A percentile compares a stretch with the other conserved stretches of the same genome.
Evolutionary conservation across 1,139 yeast species (phyloP).

Genomic region (Meyerozyma sp.): DNA sequence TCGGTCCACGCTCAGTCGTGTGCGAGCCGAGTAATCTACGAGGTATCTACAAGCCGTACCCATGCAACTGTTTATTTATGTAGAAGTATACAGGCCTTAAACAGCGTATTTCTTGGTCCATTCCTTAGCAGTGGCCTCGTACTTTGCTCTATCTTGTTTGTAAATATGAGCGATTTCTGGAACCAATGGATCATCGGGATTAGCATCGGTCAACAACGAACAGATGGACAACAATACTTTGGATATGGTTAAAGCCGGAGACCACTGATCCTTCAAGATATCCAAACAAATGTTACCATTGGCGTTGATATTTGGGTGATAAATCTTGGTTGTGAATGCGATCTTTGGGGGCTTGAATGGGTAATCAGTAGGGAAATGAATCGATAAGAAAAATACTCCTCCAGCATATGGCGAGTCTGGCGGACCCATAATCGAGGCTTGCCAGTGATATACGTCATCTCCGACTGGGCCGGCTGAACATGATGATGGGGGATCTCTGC

Average conservation of each 20-base stretch:
- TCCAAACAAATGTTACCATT: constrained; percentile 86
- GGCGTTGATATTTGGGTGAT: constrained; percentile 86
- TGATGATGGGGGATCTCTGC: constrained; percentile 96
- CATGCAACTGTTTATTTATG: constrained; percentile 1
- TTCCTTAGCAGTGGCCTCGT: constrained; percentile 96
- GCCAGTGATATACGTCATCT: constrained; percentile 94
- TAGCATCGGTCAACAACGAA: constrained; percentile 91
- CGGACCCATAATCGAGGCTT: constrained; percentile 95
- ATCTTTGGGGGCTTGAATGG: constrained; percentile 95
- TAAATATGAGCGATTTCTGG: constrained; percentile 97
- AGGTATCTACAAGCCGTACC: neutral
- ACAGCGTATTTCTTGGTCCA: constrained; percentile 99
- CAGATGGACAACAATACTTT: constrained; percentile 86
- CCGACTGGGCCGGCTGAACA: constrained; percentile 99
- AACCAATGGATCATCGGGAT: constrained; percentile 98
- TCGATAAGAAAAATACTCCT: constrained; percentile 86
- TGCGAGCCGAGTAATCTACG: neutral
- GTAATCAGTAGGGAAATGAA: constrained; percentile 92
- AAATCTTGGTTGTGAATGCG: constrained; percentile 83
- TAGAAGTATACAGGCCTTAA: constrained; percentile 22
- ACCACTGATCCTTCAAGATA: constrained; percentile 85
- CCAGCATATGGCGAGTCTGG: constrained; percentile 92
- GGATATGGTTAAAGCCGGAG: constrained; percentile 85
- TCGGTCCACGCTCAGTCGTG: neutral
- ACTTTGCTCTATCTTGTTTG: constrained; percentile 89